Evolutionary conservation across 768 basidiomycete genomes (phyloP), one percentile per base, ranked within the genome.

Genomic region (Nidula microcarpa): DNA sequence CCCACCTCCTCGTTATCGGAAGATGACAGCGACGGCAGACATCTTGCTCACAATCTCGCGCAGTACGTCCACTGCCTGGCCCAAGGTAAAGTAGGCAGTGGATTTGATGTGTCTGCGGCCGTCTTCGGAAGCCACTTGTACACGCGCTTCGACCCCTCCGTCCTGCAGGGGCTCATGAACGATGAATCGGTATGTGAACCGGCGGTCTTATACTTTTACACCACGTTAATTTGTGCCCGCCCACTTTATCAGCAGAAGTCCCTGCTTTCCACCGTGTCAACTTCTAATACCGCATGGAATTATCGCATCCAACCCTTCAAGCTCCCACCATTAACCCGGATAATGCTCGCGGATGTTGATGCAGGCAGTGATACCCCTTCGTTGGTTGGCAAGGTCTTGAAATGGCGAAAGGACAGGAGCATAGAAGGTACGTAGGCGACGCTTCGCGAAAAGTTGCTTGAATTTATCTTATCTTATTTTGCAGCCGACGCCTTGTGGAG

Each of bases 81-180:
- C 0, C 97, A 99, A 72, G 97, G 97, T 39, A 99, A 99, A 71
- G 87, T 99, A 13, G 97, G 97, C 33, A 94, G 91, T 62, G 97
- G 97, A 5, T 99, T 99, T 72, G 97, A 99, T 63, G 91, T 99
- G 46, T 85, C 92, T 5, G 84, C 93, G 0, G 96, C 96, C 1
- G 90, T 92, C 2, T 98, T 89, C 67, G 97, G 97, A 18, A 94
- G 93, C 63, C 96, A 98, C 61, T 64, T 94, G 6, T 99, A 98
- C 72, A 88, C 83, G 18, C 83, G 95, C 44, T 98, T 98, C 66
- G 81, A 82, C 62, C 89, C 92, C 4, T 70, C 68, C 11, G 85
- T 92, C 23, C 68, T 94, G 41, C 76, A 81, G 55, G 72, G 74
- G 39, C 68, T 91, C 55, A 88, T 89, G 88, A 71, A 71, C 43